A percentile compares a stretch with the other conserved stretches of the same genome.
Evolutionary conservation across 805 yeast species (phyloP).

Genomic region (Candida awuae): DNA sequence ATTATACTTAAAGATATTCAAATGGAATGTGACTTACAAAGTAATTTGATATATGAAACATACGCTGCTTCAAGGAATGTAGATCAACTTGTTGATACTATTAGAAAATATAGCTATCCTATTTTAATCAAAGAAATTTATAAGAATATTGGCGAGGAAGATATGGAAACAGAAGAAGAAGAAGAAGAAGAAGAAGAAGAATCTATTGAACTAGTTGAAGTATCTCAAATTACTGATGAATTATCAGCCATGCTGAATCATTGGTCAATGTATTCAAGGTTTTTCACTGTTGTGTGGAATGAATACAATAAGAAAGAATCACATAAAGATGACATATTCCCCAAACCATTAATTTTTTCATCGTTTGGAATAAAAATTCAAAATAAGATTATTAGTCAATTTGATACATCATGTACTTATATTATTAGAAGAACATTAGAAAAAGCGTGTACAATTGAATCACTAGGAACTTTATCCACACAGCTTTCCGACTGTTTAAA

Average conservation of each 20-base stretch:
- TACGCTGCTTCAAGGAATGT: slow-evolving; percentile 67
- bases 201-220: slow-evolving; percentile 47
- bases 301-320: slow-evolving; percentile 29
- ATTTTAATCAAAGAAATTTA: slow-evolving; percentile 30
- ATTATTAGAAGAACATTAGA: slow-evolving; percentile 73
- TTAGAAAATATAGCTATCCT: slow-evolving; percentile 48
- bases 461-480: slow-evolving; percentile 49
- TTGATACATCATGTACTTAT: slow-evolving; percentile 55
- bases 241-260: slow-evolving; percentile 69
- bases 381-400: slow-evolving; percentile 47
- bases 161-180: slow-evolving; percentile 16
- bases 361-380: slow-evolving; percentile 49
- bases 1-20: slow-evolving; percentile 69
- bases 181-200: slow-evolving; percentile 19
- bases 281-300: slow-evolving; percentile 62
- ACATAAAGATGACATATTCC: slow-evolving; percentile 26
- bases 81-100: slow-evolving; percentile 46
- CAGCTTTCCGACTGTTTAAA: slow-evolving; percentile 26
- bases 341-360: slow-evolving; percentile 46
- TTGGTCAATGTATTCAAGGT: slow-evolving; percentile 76
- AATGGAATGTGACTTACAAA: slow-evolving; percentile 86
- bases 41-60: slow-evolving; percentile 80
- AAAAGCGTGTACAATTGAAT: slow-evolving; percentile 74
- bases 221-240: slow-evolving; percentile 64
- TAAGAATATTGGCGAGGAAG: slow-evolving; percentile 26